phyloP scores from a whole-genome alignment of 805 yeast species.

The Saccharomycopsis sp. region DNA sequence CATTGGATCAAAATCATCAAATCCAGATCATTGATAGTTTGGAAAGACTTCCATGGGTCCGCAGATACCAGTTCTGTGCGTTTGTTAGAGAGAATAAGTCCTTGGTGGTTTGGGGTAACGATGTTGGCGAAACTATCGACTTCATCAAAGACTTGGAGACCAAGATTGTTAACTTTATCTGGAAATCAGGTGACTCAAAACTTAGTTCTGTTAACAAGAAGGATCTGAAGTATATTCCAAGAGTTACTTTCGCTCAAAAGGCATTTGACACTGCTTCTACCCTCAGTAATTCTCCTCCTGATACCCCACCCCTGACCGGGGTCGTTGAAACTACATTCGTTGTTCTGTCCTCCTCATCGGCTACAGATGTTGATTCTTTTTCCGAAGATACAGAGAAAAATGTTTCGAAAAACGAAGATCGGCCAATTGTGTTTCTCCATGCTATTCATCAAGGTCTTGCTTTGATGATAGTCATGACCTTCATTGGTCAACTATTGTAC shows the following conservation, averaged over 20 bases:
- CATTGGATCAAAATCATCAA: neutral
- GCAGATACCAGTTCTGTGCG: neutral
- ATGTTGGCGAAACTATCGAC: neutral
- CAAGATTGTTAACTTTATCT: neutral
- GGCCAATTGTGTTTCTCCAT: neutral
- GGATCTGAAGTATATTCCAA: neutral
- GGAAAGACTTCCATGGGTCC: neutral
- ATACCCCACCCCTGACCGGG: neutral
- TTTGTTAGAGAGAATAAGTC: neutral
- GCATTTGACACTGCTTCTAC: neutral
- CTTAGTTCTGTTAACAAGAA: neutral
- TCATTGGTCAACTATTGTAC: neutral
- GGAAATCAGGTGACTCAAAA: neutral
- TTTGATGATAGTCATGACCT: neutral
- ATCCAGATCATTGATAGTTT: neutral
- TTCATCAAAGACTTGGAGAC: neutral
- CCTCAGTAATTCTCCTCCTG: neutral
- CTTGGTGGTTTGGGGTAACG: neutral
- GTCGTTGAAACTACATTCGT: neutral
- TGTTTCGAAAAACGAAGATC: neutral
- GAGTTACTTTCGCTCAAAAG: neutral
- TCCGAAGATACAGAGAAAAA: neutral
- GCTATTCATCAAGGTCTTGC: constrained; percentile 1
- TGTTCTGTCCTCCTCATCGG: neutral
- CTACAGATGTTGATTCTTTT: neutral